Conservation (phyloP, 208 protist genomes). For the Leishmania braziliensis region DNA sequence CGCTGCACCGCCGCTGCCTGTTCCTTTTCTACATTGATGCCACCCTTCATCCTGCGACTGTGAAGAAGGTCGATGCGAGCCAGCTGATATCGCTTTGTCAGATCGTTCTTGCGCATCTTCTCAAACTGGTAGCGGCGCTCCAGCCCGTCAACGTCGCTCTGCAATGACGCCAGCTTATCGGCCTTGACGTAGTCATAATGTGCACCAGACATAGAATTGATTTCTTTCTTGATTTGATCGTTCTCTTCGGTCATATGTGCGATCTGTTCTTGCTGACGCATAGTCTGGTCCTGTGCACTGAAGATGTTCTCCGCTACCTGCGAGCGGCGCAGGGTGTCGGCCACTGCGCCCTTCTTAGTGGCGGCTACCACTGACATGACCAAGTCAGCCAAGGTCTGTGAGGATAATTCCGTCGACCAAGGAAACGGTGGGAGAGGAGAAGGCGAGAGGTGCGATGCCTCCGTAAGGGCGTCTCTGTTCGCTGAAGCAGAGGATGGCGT, state of each 20-base stretch:
- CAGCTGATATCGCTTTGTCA: slow-evolving; percentile 85
- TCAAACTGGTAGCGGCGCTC: slow-evolving; percentile 92
- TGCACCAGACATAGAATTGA: slow-evolving; percentile 63
- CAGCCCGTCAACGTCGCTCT: slow-evolving; percentile 86
- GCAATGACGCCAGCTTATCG: slow-evolving; percentile 81
- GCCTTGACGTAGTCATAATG: slow-evolving; percentile 89
- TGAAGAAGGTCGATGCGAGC: slow-evolving; percentile 87
- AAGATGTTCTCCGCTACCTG: slow-evolving; percentile 63
- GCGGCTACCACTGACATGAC: slow-evolving; percentile 24
- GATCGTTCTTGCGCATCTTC: slow-evolving; percentile 92
- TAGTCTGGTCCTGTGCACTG: slow-evolving; percentile 56
- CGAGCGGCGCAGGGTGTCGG: slow-evolving; percentile 62
- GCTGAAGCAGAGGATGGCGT: background rate
- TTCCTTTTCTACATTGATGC: slow-evolving; percentile 92
- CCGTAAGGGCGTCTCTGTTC: background rate
- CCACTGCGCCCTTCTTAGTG: slow-evolving; percentile 33
- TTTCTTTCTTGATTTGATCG: slow-evolving; percentile 89
- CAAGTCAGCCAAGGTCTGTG: background rate
- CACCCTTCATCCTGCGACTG: slow-evolving; percentile 84
- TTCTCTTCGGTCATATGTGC: slow-evolving; percentile 77
- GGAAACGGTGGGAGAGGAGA: background rate
- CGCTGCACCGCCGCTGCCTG: slow-evolving; percentile 88
- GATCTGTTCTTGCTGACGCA: slow-evolving; percentile 83
- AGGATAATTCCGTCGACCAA: background rate
- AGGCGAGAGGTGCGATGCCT: background rate